A percentile compares a stretch with the other conserved stretches of the same genome.
Evolutionary conservation across 2,329 filamentous ascomycete species (phyloP).

Genomic region (Cryphonectria japonica): DNA sequence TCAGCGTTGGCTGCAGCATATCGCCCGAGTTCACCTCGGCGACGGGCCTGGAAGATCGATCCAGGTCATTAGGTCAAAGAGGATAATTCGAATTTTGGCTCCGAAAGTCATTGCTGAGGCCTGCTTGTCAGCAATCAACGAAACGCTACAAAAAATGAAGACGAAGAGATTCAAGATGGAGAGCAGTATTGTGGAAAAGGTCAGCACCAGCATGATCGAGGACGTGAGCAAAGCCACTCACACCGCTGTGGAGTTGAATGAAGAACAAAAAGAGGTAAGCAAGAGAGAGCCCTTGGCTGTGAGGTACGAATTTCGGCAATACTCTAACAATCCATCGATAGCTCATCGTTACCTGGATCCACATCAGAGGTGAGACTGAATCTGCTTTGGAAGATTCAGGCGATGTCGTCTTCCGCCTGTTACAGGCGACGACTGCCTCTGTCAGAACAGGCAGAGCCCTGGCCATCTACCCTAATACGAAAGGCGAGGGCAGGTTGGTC

Average conservation of each 20-base stretch:
- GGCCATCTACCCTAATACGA: constrained; percentile 20
- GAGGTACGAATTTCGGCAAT: neutral
- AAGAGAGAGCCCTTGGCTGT: neutral
- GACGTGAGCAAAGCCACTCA: constrained; percentile 46
- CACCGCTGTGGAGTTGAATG: constrained; percentile 42
- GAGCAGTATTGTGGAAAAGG: constrained; percentile 33
- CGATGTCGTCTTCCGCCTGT: constrained; percentile 51
- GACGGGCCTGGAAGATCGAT: constrained; percentile 41
- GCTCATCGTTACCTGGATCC: constrained; percentile 49
- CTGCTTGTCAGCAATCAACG: constrained; percentile 41
- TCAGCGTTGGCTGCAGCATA: constrained; percentile 40
- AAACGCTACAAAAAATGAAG: constrained; percentile 35
- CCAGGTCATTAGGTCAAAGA: constrained; percentile 38
- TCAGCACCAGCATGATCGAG: constrained; percentile 37
- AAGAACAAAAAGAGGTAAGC: constrained; percentile 32
- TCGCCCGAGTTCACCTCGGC: constrained; percentile 38
- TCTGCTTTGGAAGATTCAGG: constrained; percentile 43
- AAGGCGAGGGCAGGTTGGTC: constrained; percentile 38
- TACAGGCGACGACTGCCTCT: constrained; percentile 42
- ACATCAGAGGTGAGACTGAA: constrained; percentile 31
- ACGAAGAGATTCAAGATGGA: constrained; percentile 34
- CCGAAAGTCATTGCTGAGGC: constrained; percentile 42
- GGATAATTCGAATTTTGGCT: constrained; percentile 42
- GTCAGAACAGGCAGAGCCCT: constrained; percentile 34
- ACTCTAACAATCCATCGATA: constrained; percentile 22